These are phyloP conservation scores for Yarrowia keelungensis DNA, from an alignment of 805 yeast genomes.

Conservation along the genomic window DNA sequence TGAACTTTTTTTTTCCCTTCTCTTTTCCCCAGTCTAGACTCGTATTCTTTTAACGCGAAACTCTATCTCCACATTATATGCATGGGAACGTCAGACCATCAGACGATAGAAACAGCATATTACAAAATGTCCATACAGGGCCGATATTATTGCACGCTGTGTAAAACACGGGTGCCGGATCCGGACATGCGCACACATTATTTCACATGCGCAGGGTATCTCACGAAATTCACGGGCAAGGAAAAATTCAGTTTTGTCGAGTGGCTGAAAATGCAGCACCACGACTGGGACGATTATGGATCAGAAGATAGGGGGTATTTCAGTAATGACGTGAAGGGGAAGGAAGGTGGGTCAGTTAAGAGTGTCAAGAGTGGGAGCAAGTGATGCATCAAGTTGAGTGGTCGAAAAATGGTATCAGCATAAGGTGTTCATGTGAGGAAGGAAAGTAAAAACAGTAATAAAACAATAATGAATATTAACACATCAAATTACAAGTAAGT, in stretches of 20 bases:
- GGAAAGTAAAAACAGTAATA: too few species aligned
- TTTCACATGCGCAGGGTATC: neutral
- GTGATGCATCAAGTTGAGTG: too few species aligned
- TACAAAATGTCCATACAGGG: neutral
- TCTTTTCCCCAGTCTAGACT: too few species aligned
- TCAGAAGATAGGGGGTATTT: neutral
- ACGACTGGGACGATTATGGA: conserved; percentile 19
- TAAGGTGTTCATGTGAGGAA: too few species aligned
- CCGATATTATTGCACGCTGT: conserved; percentile 11
- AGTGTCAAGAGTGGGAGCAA: too few species aligned
- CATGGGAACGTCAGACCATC: neutral
- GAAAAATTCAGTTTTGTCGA: neutral
- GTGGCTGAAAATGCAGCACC: neutral
- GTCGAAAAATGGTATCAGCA: too few species aligned
- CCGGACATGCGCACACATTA: conserved; percentile 1
- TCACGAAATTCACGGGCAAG: neutral
- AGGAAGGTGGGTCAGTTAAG: neutral
- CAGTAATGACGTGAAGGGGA: neutral
- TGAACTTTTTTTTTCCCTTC: too few species aligned
- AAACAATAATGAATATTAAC: too few species aligned
- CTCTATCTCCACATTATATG: too few species aligned
- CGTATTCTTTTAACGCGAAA: too few species aligned
- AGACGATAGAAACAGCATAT: too few species aligned
- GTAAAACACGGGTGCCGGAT: neutral
- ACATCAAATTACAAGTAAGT: too few species aligned